A percentile compares a stretch with the other conserved stretches of the same genome.
These are phyloP conservation scores for Xylaria sp. DNA, from an alignment of 2,329 filamentous ascomycete genomes.

Conservation along the genomic window DNA sequence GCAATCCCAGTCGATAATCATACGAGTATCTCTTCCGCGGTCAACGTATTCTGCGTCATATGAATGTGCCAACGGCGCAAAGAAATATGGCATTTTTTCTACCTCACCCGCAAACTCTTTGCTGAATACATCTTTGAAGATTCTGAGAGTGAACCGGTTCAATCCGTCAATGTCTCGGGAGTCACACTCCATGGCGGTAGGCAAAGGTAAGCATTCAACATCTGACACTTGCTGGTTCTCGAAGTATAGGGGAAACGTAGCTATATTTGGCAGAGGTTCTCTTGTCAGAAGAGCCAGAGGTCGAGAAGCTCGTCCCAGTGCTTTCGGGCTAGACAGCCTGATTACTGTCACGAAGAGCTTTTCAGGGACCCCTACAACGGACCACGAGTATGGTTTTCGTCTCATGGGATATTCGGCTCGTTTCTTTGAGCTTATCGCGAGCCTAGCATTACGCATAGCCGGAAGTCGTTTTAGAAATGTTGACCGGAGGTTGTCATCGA, in stretches of 20 bases:
- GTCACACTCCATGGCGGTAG: constrained; percentile 56
- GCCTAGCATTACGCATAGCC: constrained; percentile 83
- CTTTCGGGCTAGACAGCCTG: constrained; percentile 64
- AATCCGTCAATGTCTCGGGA: constrained; percentile 63
- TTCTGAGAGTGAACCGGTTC: constrained; percentile 76
- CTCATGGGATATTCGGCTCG: constrained; percentile 80
- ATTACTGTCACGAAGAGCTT: constrained; percentile 72
- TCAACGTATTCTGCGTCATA: constrained; percentile 48
- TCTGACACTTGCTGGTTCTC: constrained; percentile 69
- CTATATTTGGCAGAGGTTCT: constrained; percentile 69
- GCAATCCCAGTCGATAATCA: constrained; percentile 71
- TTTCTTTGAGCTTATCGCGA: constrained; percentile 85
- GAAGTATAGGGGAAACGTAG: constrained; percentile 78
- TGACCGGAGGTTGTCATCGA: constrained; percentile 81
- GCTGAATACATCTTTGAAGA: constrained; percentile 89
- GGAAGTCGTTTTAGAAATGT: constrained; percentile 77
- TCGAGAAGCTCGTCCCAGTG: constrained; percentile 68
- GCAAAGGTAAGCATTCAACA: constrained; percentile 62
- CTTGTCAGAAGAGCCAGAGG: constrained; percentile 79
- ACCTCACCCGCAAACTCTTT: constrained; percentile 78
- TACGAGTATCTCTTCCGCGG: constrained; percentile 36
- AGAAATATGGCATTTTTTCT: constrained; percentile 81
- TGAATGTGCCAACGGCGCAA: constrained; percentile 67
- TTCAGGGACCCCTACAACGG: constrained; percentile 57
- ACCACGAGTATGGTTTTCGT: constrained; percentile 82